These are phyloP conservation scores for Saccharomyces hybrid DNA, from an alignment of 1,139 yeast genomes.

Conservation along the genomic window DNA sequence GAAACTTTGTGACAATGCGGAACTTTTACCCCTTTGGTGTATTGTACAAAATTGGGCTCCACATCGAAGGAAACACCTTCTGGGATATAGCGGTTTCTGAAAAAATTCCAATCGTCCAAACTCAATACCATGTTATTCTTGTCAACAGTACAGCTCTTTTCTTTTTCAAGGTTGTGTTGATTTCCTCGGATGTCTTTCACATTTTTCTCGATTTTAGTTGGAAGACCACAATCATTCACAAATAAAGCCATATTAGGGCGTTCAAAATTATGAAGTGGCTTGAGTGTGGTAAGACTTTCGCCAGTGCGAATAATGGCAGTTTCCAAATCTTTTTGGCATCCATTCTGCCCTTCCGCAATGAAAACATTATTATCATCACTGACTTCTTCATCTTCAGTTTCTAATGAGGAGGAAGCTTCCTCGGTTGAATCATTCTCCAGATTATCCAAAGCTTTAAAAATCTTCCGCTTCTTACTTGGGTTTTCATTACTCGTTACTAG, in stretches of 20 bases:
- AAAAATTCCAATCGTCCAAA: slow-evolving; percentile 8
- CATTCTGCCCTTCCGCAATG: neutral
- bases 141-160: neutral
- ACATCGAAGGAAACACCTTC: slow-evolving; percentile 18
- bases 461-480: neutral
- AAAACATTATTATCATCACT: neutral
- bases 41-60: slow-evolving; percentile 20
- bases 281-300: neutral
- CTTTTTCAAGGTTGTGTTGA: neutral
- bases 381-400: slow-evolving; percentile 1
- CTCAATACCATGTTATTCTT: slow-evolving; percentile 1
- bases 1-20: slow-evolving; percentile 17
- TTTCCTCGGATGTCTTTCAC: neutral
- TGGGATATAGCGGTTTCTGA: slow-evolving; percentile 17
- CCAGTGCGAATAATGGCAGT: neutral
- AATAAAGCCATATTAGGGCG: neutral
- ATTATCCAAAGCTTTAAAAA: neutral
- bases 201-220: neutral
- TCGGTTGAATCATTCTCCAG: neutral
- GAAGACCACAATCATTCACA: neutral
- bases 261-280: neutral
- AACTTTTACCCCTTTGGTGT: slow-evolving; percentile 7
- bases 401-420: slow-evolving; percentile 1
- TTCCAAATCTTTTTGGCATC: neutral
- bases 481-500: neutral